phyloP scores from a whole-genome alignment of 2,329 filamentous ascomycete genomes.

The Amesomyces nigricolor region DNA sequence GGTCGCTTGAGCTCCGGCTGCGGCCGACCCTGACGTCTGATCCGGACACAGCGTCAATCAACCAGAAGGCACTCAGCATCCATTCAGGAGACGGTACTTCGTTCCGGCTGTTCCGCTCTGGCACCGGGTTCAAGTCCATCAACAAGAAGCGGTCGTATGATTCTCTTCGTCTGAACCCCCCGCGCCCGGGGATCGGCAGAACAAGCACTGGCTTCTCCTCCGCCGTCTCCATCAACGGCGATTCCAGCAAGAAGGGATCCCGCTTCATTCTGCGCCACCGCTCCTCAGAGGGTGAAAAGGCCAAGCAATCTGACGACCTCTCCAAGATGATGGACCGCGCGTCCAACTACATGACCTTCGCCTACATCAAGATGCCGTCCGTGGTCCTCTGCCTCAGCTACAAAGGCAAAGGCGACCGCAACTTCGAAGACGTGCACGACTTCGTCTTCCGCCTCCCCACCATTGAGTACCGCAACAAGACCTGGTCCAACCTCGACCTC shows the following conservation, averaged over 20 bases:
- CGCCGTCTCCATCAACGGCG: slow-evolving; percentile 32
- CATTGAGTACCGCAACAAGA: slow-evolving; percentile 97
- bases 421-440: slow-evolving; percentile 93
- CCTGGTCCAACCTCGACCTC: slow-evolving; percentile 95
- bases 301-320: slow-evolving; percentile 75
- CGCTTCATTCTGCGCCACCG: slow-evolving; percentile 54
- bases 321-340: slow-evolving; percentile 95
- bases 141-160: slow-evolving; percentile 52
- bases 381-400: slow-evolving; percentile 94
- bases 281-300: slow-evolving; percentile 39
- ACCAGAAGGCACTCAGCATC: slow-evolving; percentile 45
- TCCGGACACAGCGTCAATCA: slow-evolving; percentile 30
- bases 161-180: slow-evolving; percentile 43
- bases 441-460: slow-evolving; percentile 94
- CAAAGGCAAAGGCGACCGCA: slow-evolving; percentile 92
- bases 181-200: slow-evolving; percentile 42
- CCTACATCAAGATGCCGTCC: slow-evolving; percentile 89
- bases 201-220: slow-evolving; percentile 41
- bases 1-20: slow-evolving; percentile 74
- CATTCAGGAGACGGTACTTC: slow-evolving; percentile 45
- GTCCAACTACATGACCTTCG: slow-evolving; percentile 95
- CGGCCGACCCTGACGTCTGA: slow-evolving; percentile 71
- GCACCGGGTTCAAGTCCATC: slow-evolving; percentile 39
- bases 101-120: slow-evolving; percentile 48
- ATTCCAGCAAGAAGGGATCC: slow-evolving; percentile 41